Evolutionary conservation across 192 early-diverging fungal genomes (phyloP).

Genomic region (Funneliformis geosporum): DNA sequence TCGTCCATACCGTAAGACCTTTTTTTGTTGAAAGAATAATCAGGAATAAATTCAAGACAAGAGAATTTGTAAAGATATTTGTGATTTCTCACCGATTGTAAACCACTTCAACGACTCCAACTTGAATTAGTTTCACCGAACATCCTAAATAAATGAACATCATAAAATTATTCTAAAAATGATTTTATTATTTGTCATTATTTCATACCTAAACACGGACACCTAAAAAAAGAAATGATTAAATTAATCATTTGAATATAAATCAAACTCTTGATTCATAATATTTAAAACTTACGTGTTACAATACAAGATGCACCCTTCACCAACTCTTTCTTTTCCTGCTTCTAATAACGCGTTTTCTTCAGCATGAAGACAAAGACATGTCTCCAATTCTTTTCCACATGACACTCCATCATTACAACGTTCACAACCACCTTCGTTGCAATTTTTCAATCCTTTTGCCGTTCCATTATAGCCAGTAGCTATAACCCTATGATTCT

Average conservation of each 20-base stretch:
- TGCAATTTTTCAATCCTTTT: conserved; percentile 88
- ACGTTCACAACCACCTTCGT: conserved; percentile 88
- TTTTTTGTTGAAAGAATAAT: conserved; percentile 29
- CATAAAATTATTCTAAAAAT: conserved; percentile 17
- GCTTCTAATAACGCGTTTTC: conserved; percentile 98
- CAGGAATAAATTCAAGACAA: neutral
- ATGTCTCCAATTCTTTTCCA: conserved; percentile 79
- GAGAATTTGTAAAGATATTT: neutral
- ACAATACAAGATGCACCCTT: conserved; percentile 85
- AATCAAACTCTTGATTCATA: neutral
- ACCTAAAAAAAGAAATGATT: conserved; percentile 40
- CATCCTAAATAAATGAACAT: conserved; percentile 68
- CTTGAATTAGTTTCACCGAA: conserved; percentile 95
- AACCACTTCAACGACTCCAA: conserved; percentile 89
- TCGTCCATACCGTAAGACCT: conserved; percentile 95
- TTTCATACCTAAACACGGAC: conserved; percentile 67
- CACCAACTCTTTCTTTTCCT: conserved; percentile 83
- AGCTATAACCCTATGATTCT: conserved; percentile 85
- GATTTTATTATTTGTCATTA: neutral
- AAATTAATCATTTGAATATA: neutral
- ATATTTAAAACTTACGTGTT: conserved; percentile 68
- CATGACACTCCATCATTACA: conserved; percentile 87
- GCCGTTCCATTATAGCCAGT: conserved; percentile 99
- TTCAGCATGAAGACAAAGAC: conserved; percentile 97
- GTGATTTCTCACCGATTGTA: conserved; percentile 49